Conservation (phyloP, 495 filamentous ascomycete species). For the Penicillium argentinense region DNA sequence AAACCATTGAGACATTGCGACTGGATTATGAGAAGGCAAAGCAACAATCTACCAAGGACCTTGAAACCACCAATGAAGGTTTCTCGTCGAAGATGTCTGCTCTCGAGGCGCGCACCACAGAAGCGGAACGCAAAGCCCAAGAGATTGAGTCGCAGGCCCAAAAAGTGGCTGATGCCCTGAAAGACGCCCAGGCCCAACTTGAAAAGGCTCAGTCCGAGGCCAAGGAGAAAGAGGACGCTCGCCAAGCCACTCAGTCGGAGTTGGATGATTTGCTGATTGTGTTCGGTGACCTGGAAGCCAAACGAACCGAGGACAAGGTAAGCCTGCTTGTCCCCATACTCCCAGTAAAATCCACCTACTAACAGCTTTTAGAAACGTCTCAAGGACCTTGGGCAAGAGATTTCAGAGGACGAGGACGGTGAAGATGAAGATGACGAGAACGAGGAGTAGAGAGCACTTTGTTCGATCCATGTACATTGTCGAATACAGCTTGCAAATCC, state of each 20-base stretch:
- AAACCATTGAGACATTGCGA: conserved; percentile 54
- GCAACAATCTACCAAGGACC: conserved; percentile 51
- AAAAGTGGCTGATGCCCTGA: conserved; percentile 20
- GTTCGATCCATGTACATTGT: conserved; percentile 14
- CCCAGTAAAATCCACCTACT: conserved; percentile 15
- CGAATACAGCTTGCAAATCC: too few relatives aligned
- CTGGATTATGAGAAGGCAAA: conserved; percentile 58
- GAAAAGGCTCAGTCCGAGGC: conserved; percentile 28
- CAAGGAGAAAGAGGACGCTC: conserved; percentile 62
- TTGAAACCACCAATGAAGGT: conserved; percentile 57
- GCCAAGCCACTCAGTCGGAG: conserved; percentile 64
- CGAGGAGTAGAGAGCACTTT: conserved; percentile 33
- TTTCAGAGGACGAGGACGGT: conserved; percentile 78
- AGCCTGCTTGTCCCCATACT: conserved; percentile 19
- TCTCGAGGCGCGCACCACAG: conserved; percentile 45
- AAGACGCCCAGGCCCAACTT: conserved; percentile 21
- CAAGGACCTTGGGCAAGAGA: conserved; percentile 66
- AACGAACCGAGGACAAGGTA: conserved; percentile 78
- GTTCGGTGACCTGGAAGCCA: conserved; percentile 87
- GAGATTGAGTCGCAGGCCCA: conserved; percentile 50
- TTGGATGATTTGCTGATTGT: conserved; percentile 85
- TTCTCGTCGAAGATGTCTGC: conserved; percentile 48
- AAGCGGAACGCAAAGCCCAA: conserved; percentile 38
- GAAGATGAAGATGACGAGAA: conserved; percentile 63
- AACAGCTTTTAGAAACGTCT: conserved; percentile 61